phyloP scores from a whole-genome alignment of 2,329 filamentous ascomycete genomes.

The Ceratocystis cubensis region DNA sequence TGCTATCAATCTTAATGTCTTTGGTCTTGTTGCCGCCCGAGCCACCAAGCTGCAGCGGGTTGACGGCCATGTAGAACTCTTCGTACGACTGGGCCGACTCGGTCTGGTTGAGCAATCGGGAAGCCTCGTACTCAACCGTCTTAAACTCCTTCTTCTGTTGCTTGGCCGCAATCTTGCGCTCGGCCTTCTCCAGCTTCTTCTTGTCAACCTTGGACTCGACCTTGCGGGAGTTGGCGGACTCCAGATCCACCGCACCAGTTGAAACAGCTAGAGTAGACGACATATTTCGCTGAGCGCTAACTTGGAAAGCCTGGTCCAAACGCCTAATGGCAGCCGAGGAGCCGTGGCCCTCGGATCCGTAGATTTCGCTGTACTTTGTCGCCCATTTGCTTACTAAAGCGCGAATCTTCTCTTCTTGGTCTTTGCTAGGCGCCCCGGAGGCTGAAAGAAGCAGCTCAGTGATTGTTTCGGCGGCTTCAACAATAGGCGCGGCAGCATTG shows the following conservation, averaged over 20 bases:
- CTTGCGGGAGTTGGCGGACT: constrained; percentile 84
- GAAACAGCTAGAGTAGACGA: constrained; percentile 87
- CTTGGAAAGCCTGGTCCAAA: constrained; percentile 88
- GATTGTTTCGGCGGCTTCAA: constrained; percentile 71
- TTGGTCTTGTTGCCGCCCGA: constrained; percentile 76
- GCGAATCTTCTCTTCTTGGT: constrained; percentile 66
- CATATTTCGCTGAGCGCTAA: constrained; percentile 86
- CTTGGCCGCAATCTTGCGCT: constrained; percentile 93
- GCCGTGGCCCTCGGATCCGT: constrained; percentile 58
- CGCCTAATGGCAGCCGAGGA: constrained; percentile 62
- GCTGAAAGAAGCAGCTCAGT: constrained; percentile 86
- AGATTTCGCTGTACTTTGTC: constrained; percentile 60
- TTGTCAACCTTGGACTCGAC: constrained; percentile 95
- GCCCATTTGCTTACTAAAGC: constrained; percentile 85
- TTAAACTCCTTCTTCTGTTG: constrained; percentile 98
- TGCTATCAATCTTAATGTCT: constrained; percentile 94
- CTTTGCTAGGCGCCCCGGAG: constrained; percentile 63
- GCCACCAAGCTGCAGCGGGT: constrained; percentile 76
- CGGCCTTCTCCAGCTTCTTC: constrained; percentile 98
- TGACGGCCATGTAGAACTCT: constrained; percentile 99
- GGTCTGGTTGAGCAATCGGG: constrained; percentile 69
- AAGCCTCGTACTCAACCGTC: constrained; percentile 95
- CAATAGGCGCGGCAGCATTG: constrained; percentile 59
- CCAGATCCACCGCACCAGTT: constrained; percentile 73
- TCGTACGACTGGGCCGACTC: constrained; percentile 86